Evolutionary conservation across 176 grass and related monocot species (phyloP), one percentile per base, ranked within the genome.

Genomic region (Lolium rigidum): DNA sequence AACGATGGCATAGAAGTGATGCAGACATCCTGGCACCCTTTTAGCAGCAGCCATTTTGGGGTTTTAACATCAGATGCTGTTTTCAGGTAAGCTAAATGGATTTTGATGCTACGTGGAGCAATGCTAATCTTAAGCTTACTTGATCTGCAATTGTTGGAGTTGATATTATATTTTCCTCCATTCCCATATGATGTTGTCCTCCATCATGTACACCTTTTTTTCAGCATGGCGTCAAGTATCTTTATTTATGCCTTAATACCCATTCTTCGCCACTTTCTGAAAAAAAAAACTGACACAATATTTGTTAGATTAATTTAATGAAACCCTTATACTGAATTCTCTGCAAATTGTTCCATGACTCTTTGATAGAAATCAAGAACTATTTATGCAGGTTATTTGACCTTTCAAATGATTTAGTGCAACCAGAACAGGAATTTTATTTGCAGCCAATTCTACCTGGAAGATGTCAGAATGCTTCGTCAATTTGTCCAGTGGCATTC

Each of bases 11-110:
- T 96, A 85, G 86, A 94, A 89, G 88, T 90, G 74, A 72, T 96
- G 56, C 97, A 96, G 82, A 88, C 81, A 82, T 95, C 85, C 41
- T 99, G 97, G 97, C 94, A 99, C 80, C 94, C 97, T 77, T 91
- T 90, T 67, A 96, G 94, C 61, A 87, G 85, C 74, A 83, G 77
- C 66, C 97, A 99, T 89, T 94, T 95, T 86, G 87, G 90, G 47
- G 76, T 96, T 83, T 96, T 99, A 79, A 93, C 92, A 88, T 96
- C 94, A 83, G 94, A 96, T 92, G 90, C 93, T 41, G 88, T 99
- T 90, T 93, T 99, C 75, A 92, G 96, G 96, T 94, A 81, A 79
- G 74, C 11, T 18, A 88, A 86, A 38, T 47, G 56, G 65, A 86
- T 51, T 51, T 38, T 74, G 35, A 41, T 47, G 25, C 49, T 66